Evolutionary conservation across 345 rosid genomes (phyloP).

Genomic region (Citrus sp.): DNA sequence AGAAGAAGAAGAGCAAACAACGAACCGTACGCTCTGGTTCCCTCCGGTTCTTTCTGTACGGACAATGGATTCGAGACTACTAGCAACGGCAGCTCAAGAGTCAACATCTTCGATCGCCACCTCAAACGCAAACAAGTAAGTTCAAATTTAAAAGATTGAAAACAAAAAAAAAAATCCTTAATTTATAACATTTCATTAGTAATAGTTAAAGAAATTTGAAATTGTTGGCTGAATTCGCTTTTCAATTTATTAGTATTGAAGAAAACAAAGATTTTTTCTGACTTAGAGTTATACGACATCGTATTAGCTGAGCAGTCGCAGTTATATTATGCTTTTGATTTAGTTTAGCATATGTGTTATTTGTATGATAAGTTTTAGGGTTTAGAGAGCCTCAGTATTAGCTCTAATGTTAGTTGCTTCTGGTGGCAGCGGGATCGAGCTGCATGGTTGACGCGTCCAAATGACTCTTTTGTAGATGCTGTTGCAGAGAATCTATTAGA

Average conservation of each 20-base stretch:
- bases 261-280: neutral
- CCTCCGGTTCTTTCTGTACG: slow-evolving; percentile 35
- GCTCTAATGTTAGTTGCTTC: slow-evolving; percentile 5
- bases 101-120: slow-evolving; percentile 78
- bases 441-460: slow-evolving; percentile 73
- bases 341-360: neutral
- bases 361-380: too few species aligned
- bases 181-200: neutral
- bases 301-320: neutral
- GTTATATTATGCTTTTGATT: too few species aligned
- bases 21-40: neutral
- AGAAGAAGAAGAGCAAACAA: neutral
- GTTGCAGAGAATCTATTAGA: slow-evolving; percentile 90
- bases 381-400: neutral
- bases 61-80: slow-evolving; percentile 28
- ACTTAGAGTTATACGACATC: neutral
- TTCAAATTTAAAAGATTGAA: neutral
- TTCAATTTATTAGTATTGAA: neutral
- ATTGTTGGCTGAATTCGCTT: neutral
- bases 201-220: neutral
- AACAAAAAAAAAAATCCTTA: neutral
- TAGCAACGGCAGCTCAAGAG: slow-evolving; percentile 32
- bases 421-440: slow-evolving; percentile 90
- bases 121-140: slow-evolving; percentile 83
- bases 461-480: slow-evolving; percentile 69